Conservation (phyloP, 495 filamentous ascomycete species). For the Aspergillus homomorphus region DNA sequence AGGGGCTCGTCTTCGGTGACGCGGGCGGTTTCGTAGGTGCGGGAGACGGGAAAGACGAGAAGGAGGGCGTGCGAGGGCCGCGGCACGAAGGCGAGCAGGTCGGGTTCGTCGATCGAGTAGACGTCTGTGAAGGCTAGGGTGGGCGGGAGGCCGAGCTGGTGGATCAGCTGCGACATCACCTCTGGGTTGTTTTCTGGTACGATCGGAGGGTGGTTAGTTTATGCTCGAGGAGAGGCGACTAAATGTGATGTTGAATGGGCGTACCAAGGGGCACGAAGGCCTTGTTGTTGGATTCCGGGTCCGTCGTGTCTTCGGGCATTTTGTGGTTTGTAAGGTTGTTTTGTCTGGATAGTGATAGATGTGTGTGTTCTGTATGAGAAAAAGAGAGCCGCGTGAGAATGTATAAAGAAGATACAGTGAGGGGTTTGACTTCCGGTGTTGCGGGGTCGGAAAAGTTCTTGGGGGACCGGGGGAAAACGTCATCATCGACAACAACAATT, state of each 20-base stretch:
- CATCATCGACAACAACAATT: no score
- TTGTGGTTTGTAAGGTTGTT: background rate
- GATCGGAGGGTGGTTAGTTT: conserved; percentile 6
- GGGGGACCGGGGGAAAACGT: background rate
- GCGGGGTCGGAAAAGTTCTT: background rate
- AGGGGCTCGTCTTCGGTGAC: conserved; percentile 58
- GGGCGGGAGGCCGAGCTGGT: conserved; percentile 67
- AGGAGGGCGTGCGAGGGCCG: conserved; percentile 80
- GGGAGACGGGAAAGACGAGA: conserved; percentile 79
- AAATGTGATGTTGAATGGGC: background rate
- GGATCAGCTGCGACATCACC: conserved; percentile 73
- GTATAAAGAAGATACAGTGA: conserved; percentile 4
- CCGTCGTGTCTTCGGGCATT: conserved; percentile 35
- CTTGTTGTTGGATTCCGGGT: conserved; percentile 40
- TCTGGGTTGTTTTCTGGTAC: conserved; percentile 67
- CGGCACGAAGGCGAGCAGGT: conserved; percentile 75
- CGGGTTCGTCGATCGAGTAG: conserved; percentile 75
- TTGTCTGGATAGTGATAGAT: background rate
- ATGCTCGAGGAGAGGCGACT: background rate
- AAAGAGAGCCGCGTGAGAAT: background rate
- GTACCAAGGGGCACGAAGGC: conserved; percentile 51
- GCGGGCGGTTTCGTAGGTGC: conserved; percentile 64
- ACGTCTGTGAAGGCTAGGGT: conserved; percentile 75
- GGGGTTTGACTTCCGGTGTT: background rate
- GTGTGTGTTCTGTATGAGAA: background rate